Base-by-base conservation (phyloP, 306 rosid species). In the Luffa aegyptiaca region DNA sequence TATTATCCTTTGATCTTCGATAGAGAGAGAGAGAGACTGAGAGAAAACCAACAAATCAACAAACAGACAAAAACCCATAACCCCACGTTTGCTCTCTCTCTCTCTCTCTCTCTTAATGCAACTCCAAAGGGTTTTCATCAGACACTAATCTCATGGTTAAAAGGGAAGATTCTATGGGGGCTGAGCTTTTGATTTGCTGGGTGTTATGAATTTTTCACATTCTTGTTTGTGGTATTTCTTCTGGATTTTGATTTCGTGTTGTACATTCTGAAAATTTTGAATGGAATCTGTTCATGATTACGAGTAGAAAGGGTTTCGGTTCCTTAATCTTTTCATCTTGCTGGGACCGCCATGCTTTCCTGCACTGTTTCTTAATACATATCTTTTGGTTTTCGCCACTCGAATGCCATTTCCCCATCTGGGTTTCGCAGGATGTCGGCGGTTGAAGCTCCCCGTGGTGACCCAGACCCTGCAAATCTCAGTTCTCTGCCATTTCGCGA, bases 401-500 rank as follows among this genome's bases (percentile, higher is more conserved):
- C 48, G 17, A 41, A 69, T 44, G 75, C 78, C 63, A 75, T 75
- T 75, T 75, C 35, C 18, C 46, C 78, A 75, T 75, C 63, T 75
- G 78, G 78, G 78, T 75, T 75, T 75, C 78, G 2, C 46, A 17
- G 42, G 35, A 75, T 75, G 78, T 75, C 63, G 48, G 62, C 78
- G 63, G 13, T 52, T 75, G 63, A 51, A 51, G 37, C 75, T 69
- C 55, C 75, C 9, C 53, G 75, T 69, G 55, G 53, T 10, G 75
- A 44, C 51, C 36, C 55, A 20, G 53, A 42, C 37, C 14, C 1
- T 73, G 61, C 42, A 0, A 57, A 56, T 76, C 68, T 52, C 36
- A 11, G 80, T 64, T 44, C 81, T 10, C 3, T 63, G 74, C 11
- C n/a, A 13, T 58, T 61, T 61, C 57, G 68, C 52, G 59, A 36